These are phyloP conservation scores for Cordyceps cateniannulata DNA, from an alignment of 2,329 filamentous ascomycete species.

Conservation along the genomic window DNA sequence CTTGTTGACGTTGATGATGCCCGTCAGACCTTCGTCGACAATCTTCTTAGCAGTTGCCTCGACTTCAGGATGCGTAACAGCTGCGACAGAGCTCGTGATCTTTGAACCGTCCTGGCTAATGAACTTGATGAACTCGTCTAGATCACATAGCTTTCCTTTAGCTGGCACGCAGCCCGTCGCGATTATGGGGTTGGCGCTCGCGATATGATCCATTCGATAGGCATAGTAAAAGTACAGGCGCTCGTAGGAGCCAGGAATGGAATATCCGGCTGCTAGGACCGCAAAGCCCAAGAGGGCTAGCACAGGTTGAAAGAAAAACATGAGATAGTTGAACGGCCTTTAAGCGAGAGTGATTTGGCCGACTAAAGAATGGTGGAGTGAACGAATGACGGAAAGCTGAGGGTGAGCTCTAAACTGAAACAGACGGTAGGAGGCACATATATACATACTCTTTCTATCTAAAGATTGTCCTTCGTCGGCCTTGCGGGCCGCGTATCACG, in stretches of 20 bases:
- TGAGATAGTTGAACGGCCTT: background rate
- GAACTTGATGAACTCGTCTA: background rate
- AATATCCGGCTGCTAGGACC: background rate
- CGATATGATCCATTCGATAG: background rate
- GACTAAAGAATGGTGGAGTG: too few species aligned
- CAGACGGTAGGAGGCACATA: too few species aligned
- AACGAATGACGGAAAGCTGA: background rate
- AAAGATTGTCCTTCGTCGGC: too few species aligned
- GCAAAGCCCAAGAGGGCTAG: background rate
- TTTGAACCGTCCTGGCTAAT: background rate
- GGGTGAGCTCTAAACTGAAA: background rate
- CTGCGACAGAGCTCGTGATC: background rate
- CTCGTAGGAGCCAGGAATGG: background rate
- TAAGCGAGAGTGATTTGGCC: background rate
- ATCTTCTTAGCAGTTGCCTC: background rate
- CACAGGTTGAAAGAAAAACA: background rate
- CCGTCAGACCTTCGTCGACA: background rate
- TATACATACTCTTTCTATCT: too few species aligned
- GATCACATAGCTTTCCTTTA: background rate
- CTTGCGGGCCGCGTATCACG: too few species aligned
- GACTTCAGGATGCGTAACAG: background rate
- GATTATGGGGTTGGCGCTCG: background rate
- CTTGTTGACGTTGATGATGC: background rate
- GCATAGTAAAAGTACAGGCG: background rate
- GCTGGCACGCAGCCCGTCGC: background rate